Evolutionary conservation across 768 basidiomycete genomes (phyloP), one percentile per base, ranked within the genome.

Genomic region (Tulasnella sp.): DNA sequence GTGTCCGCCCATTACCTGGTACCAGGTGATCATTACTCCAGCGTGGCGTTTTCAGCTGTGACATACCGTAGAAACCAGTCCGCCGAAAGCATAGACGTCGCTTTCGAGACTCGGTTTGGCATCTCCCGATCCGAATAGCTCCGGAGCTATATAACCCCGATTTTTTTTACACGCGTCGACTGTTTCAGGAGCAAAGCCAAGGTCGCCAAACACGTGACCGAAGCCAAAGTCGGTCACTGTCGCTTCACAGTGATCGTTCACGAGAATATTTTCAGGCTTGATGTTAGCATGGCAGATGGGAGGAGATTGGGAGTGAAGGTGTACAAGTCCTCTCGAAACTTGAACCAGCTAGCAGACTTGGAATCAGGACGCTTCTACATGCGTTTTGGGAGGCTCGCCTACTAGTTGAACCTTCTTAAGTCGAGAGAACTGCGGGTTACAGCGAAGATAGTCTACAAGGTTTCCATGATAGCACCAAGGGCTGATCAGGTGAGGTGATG

Each of bases 71-170:
- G 73, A 36, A 1, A 72, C 24, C 7, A 78, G 36, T 10, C 77
- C 38, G 24, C 77, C 77, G 39, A 68, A 78, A 24, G 77, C 77
- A 24, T 71, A 78, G 34, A 78, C 44, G 24, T 78, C 77, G 77
- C 34, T 78, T 31, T 56, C 62, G 3, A 14, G 38, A 12, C 68
- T 71, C 34, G 46, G 27, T 21, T 46, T 39, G 3, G 77, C 9
- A 71, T 72, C 27, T 58, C 71, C 77, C 8, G 72, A 24, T 46
- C 27, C 24, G 21, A 71, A 62, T n/a, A 78, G 77, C 36, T 78
- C 77, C 18, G 77, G 77, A 9, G 77, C 77, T 21, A 78, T 71
- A 36, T 68, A 78, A 8, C 16, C 27, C 0, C 4, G 62, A 2
- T 14, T 14, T 9, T 14, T 71, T 4, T 71, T 36, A 44, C 24